These are phyloP conservation scores for Termitomyces sp. DNA, from an alignment of 768 basidiomycete genomes.

Conservation along the genomic window DNA sequence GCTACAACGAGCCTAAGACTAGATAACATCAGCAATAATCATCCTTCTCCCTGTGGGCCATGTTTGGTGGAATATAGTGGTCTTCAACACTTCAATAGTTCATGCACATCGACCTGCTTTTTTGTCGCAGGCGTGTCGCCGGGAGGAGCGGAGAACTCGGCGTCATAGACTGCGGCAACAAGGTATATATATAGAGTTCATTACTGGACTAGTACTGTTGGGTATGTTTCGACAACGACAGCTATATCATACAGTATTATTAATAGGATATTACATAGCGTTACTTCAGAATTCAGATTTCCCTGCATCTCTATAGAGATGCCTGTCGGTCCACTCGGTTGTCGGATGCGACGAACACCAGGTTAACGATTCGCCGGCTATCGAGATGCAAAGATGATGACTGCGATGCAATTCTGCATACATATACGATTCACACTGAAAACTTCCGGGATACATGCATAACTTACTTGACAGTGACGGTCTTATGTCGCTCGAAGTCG, in stretches of 20 bases:
- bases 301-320: conserved; percentile 12
- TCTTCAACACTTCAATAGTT: too few species aligned
- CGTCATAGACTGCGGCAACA: background rate
- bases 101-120: background rate
- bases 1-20: background rate
- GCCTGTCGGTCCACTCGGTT: conserved; percentile 23
- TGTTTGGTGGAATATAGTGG: background rate
- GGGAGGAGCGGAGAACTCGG: background rate
- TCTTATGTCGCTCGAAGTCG: conserved; percentile 44
- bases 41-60: background rate
- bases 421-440: background rate
- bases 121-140: background rate
- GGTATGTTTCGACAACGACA: background rate
- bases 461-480: conserved; percentile 43
- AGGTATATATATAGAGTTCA: background rate
- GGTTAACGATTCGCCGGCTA: conserved; percentile 41
- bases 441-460: background rate
- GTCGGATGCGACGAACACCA: conserved; percentile 47
- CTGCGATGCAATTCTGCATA: conserved; percentile 36
- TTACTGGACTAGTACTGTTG: background rate
- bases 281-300: background rate
- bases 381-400: conserved; percentile 27
- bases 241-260: conserved; percentile 4
- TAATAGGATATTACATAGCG: background rate
- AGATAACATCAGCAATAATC: background rate